Evolutionary conservation across 192 early-diverging fungal genomes (phyloP), one percentile per base, ranked within the genome.

Genomic region (Rhizophagus prolifer): DNA sequence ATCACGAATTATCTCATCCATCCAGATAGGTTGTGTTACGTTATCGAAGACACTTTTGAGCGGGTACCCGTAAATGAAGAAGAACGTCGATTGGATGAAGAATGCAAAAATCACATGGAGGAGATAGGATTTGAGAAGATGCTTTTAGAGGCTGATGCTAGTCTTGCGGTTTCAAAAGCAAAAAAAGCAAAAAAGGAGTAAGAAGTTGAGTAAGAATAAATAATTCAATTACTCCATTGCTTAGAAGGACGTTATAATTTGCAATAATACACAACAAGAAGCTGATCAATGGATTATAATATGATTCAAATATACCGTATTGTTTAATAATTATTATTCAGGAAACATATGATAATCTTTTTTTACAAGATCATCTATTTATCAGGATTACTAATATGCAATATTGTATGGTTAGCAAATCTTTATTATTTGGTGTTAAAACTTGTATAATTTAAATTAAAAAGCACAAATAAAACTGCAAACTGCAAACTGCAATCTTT

Each of bases 401-500:
- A 31, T 64, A 36, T 36, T 36, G 34, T 36, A 36, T 23, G 23
- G 3, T 65, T 65, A 65, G 31, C 10, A 31, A 28, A 30, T 34
- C 16, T 31, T 31, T 31, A 31, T 31, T 31, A 31, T 31, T 31
- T 31, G 30, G 30, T 31, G 30, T 31, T 31, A 31, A 31, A 31
- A 31, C n/a, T n/a, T 64, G 9, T 30, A 26, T 30, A 34, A 64
- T 64, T 64, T 64, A 34, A 64, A 64, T 64, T 64, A 64, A 64
- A 64, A 64, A 65, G 28, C 28, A 65, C 31, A 36, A 19, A 65
- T 65, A 23, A 65, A 65, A 65, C 64, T 65, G 64, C 64, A 31
- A 65, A 31, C 64, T 65, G 64, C 64, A 65, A 64, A 28, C 63
- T 64, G 26, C 63, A 16, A 26, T 65, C 63, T 65, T 30, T 65